These are phyloP conservation scores for Phytophthora agathidicida DNA, from an alignment of 352 stramenopile species.

Conservation along the genomic window DNA sequence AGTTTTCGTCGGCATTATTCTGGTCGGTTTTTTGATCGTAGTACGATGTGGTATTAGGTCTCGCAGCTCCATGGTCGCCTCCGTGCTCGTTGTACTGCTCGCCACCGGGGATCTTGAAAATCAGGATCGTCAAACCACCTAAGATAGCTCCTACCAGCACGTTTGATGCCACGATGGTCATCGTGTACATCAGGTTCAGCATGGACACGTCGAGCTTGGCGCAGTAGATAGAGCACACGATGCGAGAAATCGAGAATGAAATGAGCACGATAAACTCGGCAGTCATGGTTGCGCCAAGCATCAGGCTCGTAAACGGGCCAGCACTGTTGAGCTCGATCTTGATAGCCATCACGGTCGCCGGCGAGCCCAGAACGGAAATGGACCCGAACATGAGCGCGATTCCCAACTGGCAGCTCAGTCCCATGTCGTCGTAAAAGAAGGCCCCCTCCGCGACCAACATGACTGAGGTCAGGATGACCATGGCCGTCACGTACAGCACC, in stretches of 20 bases:
- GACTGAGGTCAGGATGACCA: conserved; percentile 49
- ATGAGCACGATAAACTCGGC: conserved; percentile 76
- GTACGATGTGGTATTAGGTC: conserved; percentile 16
- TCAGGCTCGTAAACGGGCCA: conserved; percentile 75
- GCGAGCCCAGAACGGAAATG: conserved; percentile 64
- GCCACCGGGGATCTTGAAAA: conserved; percentile 63
- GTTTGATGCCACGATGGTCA: conserved; percentile 60
- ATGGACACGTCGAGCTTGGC: conserved; percentile 61
- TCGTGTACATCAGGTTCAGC: conserved; percentile 59
- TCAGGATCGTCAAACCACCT: conserved; percentile 48
- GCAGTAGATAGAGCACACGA: conserved; percentile 70
- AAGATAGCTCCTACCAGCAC: conserved; percentile 52
- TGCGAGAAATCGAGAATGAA: conserved; percentile 68
- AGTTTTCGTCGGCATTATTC: conserved; percentile 21
- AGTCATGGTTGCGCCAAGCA: conserved; percentile 74
- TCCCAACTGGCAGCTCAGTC: conserved; percentile 49
- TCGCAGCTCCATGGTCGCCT: not conserved
- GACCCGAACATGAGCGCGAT: conserved; percentile 75
- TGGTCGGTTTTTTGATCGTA: conserved; percentile 29
- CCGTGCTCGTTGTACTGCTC: conserved; percentile 13
- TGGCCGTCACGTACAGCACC: conserved; percentile 51
- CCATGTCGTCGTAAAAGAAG: conserved; percentile 61
- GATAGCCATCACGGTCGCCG: conserved; percentile 74
- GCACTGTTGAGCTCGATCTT: conserved; percentile 78
- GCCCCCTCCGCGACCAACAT: conserved; percentile 37